Evolutionary conservation across 2,329 filamentous ascomycete species (phyloP).

Genomic region (Cladophialophora yegresii): DNA sequence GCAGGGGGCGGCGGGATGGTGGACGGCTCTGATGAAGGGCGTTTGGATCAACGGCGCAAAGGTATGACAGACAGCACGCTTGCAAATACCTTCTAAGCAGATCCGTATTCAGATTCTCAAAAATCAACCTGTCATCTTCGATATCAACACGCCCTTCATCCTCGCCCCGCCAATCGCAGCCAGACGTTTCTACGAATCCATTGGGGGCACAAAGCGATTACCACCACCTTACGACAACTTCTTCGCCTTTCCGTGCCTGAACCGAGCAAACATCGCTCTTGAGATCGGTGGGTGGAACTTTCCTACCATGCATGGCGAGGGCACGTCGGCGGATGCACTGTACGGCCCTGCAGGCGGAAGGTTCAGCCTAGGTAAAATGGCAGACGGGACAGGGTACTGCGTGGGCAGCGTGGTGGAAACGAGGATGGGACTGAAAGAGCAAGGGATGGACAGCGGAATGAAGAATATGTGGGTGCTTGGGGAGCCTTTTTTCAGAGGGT

Average conservation of each 20-base stretch:
- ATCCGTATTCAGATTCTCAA: constrained; percentile 33
- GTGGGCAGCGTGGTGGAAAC: constrained; percentile 23
- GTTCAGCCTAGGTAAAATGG: constrained; percentile 33
- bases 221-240: constrained; percentile 26
- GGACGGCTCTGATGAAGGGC: constrained; percentile 40
- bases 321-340: constrained; percentile 23
- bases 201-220: constrained; percentile 28
- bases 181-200: constrained; percentile 30
- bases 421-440: constrained; percentile 16
- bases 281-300: constrained; percentile 34
- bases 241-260: constrained; percentile 34
- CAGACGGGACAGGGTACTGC: constrained; percentile 23
- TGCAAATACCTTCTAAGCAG: background rate
- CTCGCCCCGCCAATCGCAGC: constrained; percentile 30
- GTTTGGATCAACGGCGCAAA: constrained; percentile 41
- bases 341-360: constrained; percentile 30
- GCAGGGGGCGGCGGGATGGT: constrained; percentile 41
- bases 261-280: constrained; percentile 26
- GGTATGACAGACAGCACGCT: constrained; percentile 1
- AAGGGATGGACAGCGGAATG: constrained; percentile 28
- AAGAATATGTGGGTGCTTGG: constrained; percentile 35
- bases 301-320: constrained; percentile 22
- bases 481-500: constrained; percentile 34
- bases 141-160: constrained; percentile 36
- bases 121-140: constrained; percentile 41